These are phyloP conservation scores for Physaria fendleri DNA, from an alignment of 345 rosid genomes.

Conservation along the genomic window DNA sequence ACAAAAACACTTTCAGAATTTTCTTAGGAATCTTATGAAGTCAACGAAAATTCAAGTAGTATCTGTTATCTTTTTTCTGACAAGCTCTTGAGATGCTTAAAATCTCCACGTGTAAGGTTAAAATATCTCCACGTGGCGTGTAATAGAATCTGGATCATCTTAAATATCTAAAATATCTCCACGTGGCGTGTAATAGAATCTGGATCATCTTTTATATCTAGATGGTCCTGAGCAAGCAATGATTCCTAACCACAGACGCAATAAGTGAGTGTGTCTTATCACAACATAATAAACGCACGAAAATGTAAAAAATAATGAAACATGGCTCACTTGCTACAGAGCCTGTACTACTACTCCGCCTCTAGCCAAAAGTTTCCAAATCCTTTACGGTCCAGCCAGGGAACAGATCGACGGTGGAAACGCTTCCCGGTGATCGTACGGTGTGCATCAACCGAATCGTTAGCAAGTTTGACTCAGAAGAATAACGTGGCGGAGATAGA, in stretches of 20 bases:
- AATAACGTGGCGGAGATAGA: constrained; percentile 2
- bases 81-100: neutral
- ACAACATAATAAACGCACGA: neutral
- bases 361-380: constrained; percentile 11
- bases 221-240: neutral
- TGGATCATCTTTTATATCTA: neutral
- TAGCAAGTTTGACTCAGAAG: constrained; percentile 15
- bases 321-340: constrained; percentile 32
- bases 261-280: constrained; percentile 14
- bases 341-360: constrained; percentile 29
- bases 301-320: neutral
- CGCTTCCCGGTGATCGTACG: constrained; percentile 15
- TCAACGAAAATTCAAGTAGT: neutral
- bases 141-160: neutral
- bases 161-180: neutral
- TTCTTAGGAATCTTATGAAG: neutral
- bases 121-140: neutral
- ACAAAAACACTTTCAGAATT: neutral
- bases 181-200: neutral
- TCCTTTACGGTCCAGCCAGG: neutral
- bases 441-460: constrained; percentile 26
- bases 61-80: neutral
- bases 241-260: constrained; percentile 16
- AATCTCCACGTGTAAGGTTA: neutral
- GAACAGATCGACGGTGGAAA: neutral